These are phyloP conservation scores for Puccinia brachypodii DNA, from an alignment of 1,284 basidiomycete genomes.

Conservation along the genomic window DNA sequence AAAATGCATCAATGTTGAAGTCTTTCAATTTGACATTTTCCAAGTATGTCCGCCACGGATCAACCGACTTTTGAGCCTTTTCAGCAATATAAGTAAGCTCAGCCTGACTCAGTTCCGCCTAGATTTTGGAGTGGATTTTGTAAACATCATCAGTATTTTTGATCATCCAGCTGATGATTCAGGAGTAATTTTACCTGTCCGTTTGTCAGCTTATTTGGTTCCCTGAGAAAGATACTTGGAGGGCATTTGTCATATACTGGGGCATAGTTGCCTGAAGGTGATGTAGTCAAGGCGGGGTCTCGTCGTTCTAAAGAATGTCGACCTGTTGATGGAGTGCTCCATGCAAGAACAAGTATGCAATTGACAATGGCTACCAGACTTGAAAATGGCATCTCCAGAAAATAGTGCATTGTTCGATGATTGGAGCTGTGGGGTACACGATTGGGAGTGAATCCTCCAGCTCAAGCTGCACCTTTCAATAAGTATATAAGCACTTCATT, in stretches of 20 bases:
- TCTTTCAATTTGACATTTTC: constrained; percentile 10
- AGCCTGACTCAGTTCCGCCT: constrained; percentile 11
- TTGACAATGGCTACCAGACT: neutral
- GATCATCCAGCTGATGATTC: neutral
- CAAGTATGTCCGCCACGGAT: constrained; percentile 26
- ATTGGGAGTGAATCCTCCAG: too few species aligned
- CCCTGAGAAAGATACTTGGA: neutral
- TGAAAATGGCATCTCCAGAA: neutral
- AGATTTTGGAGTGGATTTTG: neutral
- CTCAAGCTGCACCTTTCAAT: too few species aligned
- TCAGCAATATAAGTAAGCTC: constrained; percentile 18
- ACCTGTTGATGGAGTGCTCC: neutral
- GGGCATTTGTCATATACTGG: constrained; percentile 22
- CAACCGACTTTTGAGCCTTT: constrained; percentile 19
- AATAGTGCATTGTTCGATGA: neutral
- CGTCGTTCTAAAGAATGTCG: constrained; percentile 6
- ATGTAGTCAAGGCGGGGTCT: constrained; percentile 23
- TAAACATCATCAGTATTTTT: neutral
- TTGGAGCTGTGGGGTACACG: too few species aligned
- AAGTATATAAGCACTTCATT: too few species aligned
- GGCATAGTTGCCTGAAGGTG: constrained; percentile 35
- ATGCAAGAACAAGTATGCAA: neutral
- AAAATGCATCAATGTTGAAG: constrained; percentile 17
- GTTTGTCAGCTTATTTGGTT: constrained; percentile 1
- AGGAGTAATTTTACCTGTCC: neutral